Evolutionary conservation across 2,329 filamentous ascomycete species (phyloP), one percentile per base, ranked within the genome.

Genomic region (Cladobotryum protrusum): DNA sequence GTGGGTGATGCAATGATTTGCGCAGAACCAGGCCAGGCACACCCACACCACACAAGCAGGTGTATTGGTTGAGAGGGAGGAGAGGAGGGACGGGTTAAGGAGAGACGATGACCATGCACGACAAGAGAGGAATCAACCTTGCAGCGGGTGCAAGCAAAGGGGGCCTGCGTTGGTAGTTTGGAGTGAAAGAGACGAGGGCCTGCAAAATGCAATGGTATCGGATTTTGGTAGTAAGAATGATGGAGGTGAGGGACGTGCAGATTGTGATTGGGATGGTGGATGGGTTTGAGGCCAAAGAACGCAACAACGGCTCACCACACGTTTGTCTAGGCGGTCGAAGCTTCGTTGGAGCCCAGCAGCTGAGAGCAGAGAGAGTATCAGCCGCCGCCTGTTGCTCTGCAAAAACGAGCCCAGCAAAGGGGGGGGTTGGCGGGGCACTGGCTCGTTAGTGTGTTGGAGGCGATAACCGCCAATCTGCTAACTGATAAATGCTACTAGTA

Each of bases 1-100:
- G 47, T 34, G 41, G 54, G 59, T 59, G 61, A 63, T 63, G 61
- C 60, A 63, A 63, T 61, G 56, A 48, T 47, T 45, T 47, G 51
- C 51, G 43, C 52, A 50, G 49, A 52, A 43, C 40, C 43, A 35
- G 45, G 36, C 46, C 43, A 39, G 33, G 44, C 44, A 46, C 44
- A 39, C 46, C 24, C 46, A 43, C 24, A 29, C 24, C 46, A 43
- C 24, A 29, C 24, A 29, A 29, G 11, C 24, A 29, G 24, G 24
- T 9, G 24, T 29, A 29, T 29, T 29, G 24, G 24, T 29, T 29
- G 24, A 15, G 17, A 40, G 39, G 9, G n/a, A 24, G 24, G 29
- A 43, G 47, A 19, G 47, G 43, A 15, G 15, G 19, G 32, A 18
- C 41, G 35, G 29, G 45, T 39, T 24, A 34, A 40, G 37, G 45